Conservation (phyloP, 441 rosid species). For the Croton setiger region DNA sequence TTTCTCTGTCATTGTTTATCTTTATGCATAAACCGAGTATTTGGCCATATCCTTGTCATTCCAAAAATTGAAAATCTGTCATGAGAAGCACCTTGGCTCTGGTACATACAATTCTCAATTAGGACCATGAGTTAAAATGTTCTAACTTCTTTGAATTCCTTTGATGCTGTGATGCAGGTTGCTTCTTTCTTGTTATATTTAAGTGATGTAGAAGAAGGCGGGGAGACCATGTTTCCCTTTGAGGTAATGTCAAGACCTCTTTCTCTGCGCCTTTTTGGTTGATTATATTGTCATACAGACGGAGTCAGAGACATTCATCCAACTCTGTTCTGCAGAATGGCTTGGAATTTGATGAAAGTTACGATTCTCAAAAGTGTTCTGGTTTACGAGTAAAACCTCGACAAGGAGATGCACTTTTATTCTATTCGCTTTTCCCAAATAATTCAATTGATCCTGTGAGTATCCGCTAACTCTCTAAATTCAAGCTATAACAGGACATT, state of each 20-base stretch:
- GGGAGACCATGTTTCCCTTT: constrained; percentile 64
- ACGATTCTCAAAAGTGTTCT: constrained; percentile 41
- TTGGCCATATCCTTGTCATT: not conserved
- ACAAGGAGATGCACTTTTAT: constrained; percentile 63
- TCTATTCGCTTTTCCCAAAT: constrained; percentile 57
- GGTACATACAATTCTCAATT: not conserved
- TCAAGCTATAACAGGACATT: not conserved
- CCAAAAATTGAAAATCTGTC: not conserved
- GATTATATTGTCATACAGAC: not conserved
- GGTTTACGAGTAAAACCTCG: constrained; percentile 61
- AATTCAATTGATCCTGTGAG: constrained; percentile 56
- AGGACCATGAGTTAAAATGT: not conserved
- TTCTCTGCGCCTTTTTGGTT: not conserved
- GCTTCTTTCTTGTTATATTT: constrained; percentile 63
- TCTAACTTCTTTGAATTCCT: not conserved
- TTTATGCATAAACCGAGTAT: not conserved
- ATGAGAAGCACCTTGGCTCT: not conserved
- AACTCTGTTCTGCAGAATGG: constrained; percentile 33
- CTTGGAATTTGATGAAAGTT: constrained; percentile 32
- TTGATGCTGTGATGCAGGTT: constrained; percentile 28
- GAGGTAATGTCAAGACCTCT: constrained; percentile 38
- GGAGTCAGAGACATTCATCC: constrained; percentile 2
- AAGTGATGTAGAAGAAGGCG: constrained; percentile 63
- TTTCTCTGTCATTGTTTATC: not conserved
- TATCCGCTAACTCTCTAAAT: constrained; percentile 1